Evolutionary conservation across 2,329 filamentous ascomycete genomes (phyloP).

Genomic region (Colletotrichum higginsianum): DNA sequence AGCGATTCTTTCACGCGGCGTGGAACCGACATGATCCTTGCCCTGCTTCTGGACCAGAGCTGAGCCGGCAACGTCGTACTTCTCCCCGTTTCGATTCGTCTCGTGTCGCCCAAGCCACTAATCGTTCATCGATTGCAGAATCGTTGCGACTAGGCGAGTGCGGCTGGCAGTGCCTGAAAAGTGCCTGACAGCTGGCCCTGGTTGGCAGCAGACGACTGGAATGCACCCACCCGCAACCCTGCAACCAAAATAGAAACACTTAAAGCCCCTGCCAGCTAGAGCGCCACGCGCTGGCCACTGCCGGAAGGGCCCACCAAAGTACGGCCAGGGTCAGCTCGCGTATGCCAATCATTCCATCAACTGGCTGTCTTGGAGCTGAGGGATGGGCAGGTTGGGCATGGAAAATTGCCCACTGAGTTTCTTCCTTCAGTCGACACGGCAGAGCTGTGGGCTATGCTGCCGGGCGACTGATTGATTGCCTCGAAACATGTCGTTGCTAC

Average conservation of each 20-base stretch:
- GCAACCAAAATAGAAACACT: slow-evolving; percentile 35
- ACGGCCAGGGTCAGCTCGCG: background rate
- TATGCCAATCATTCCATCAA: background rate
- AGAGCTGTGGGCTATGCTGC: background rate
- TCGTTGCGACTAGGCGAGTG: background rate
- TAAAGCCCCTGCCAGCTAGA: slow-evolving; percentile 15
- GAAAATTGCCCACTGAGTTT: no score
- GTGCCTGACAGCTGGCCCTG: background rate
- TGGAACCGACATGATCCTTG: background rate
- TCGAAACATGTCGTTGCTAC: background rate
- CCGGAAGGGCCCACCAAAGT: background rate
- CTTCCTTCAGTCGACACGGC: background rate
- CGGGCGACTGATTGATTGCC: background rate
- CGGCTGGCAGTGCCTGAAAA: background rate
- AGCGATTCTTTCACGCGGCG: background rate
- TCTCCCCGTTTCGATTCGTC: background rate
- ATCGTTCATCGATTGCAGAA: background rate
- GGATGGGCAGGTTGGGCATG: background rate
- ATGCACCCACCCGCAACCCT: slow-evolving; percentile 27
- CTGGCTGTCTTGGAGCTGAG: background rate
- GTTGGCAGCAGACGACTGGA: slow-evolving; percentile 9
- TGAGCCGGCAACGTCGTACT: background rate
- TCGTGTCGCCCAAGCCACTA: background rate
- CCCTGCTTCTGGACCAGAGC: background rate
- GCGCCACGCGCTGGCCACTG: background rate